These are phyloP conservation scores for Diatrype stigma DNA, from an alignment of 2,329 filamentous ascomycete species.

Conservation along the genomic window DNA sequence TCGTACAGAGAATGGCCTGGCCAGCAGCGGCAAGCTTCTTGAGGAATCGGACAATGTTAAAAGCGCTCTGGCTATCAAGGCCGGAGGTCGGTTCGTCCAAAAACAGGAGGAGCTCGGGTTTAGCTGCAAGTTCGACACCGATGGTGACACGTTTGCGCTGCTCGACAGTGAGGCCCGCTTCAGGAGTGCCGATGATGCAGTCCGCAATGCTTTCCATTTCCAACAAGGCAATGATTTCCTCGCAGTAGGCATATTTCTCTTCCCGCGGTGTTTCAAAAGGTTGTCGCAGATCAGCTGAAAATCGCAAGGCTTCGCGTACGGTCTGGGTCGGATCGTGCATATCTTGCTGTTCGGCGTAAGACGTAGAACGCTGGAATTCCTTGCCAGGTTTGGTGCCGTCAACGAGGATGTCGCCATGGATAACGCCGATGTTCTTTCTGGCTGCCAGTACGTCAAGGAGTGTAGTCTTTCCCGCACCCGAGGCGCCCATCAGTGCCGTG, in stretches of 20 bases:
- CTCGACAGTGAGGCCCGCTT: slow-evolving; percentile 68
- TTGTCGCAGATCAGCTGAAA: slow-evolving; percentile 59
- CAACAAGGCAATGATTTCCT: slow-evolving; percentile 55
- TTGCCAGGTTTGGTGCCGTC: slow-evolving; percentile 53
- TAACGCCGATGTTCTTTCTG: slow-evolving; percentile 59
- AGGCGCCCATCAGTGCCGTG: slow-evolving; percentile 77
- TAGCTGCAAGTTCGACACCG: slow-evolving; percentile 83
- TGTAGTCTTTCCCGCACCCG: slow-evolving; percentile 84
- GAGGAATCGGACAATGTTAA: slow-evolving; percentile 75
- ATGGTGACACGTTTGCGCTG: slow-evolving; percentile 79
- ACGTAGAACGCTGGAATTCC: slow-evolving; percentile 58
- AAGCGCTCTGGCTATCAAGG: slow-evolving; percentile 67
- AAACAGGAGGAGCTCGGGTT: slow-evolving; percentile 72
- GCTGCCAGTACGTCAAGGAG: slow-evolving; percentile 70
- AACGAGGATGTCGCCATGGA: slow-evolving; percentile 53
- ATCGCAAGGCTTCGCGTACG: slow-evolving; percentile 59
- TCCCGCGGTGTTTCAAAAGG: slow-evolving; percentile 46
- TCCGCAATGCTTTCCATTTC: slow-evolving; percentile 58
- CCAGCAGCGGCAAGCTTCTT: slow-evolving; percentile 73
- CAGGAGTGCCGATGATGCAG: slow-evolving; percentile 53
- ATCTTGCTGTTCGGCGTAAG: slow-evolving; percentile 60
- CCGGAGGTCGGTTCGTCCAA: slow-evolving; percentile 76
- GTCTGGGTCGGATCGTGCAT: slow-evolving; percentile 60
- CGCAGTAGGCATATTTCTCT: slow-evolving; percentile 57
- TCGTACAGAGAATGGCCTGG: slow-evolving; percentile 86